Evolutionary conservation across 768 basidiomycete species (phyloP), one percentile per base, ranked within the genome.

Genomic region (Suillus tomentosus): DNA sequence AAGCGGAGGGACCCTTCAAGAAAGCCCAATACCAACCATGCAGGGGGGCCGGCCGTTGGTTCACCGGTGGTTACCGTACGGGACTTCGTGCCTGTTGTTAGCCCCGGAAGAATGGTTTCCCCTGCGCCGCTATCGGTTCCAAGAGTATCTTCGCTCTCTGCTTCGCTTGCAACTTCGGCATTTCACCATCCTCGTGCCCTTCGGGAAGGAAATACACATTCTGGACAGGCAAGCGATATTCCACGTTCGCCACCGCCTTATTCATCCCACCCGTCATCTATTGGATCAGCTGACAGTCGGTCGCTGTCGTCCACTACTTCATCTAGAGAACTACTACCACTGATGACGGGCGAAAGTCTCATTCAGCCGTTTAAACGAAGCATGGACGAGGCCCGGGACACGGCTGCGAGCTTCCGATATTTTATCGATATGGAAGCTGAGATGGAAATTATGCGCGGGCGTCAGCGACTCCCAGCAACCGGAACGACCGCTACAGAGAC

Each of bases 71-170:
- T 67, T 72, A 78, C 61, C 69, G 78, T 90, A 66, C 81, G 80
- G 67, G 81, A 81, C 67, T 92, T 92, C 71, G 74, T 84, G 27
- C 90, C 90, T 40, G 78, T 73, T 63, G 65, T 79, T 64, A 68
- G 74, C 37, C 62, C 81, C 10, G 65, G 79, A 64, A 78, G 82
- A 51, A 71, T 76, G 42, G 70, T 76, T 67, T 73, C 78, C 59
- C 69, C 77, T 3, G 71, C 81, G 40, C 71, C 83, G 31, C 31
- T 5, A 6, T 73, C 79, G 34, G 69, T 74, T 34, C 78, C 81
- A 37, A 78, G 80, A 58, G 65, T 81, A 39, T 92, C 90, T 60
- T 85, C 87, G 6, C 82, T 92, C 50, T 91, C 90, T 22, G 85
- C 84, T n/a, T 91, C 90, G 40, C 78, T 92, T 51, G 85, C 81